These are phyloP conservation scores for Pulicaria dysenterica DNA, from an alignment of 129 eudicot genomes.

Conservation along the genomic window DNA sequence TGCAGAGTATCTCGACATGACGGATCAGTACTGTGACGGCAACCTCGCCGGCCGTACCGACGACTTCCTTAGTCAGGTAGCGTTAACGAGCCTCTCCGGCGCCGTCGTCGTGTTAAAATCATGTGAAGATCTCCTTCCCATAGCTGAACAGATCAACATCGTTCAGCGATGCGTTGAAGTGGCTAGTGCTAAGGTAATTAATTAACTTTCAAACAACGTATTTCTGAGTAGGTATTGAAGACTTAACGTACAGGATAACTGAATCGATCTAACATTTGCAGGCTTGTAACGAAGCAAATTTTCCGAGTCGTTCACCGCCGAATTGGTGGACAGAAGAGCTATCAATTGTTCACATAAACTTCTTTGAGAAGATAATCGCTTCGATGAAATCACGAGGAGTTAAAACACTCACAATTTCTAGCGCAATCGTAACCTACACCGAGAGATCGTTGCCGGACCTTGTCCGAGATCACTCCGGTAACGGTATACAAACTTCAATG, in stretches of 20 bases:
- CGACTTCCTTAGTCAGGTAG: slow-evolving; percentile 84
- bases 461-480: slow-evolving; percentile 83
- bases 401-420: slow-evolving; percentile 67
- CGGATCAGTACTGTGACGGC: slow-evolving; percentile 76
- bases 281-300: slow-evolving; percentile 93
- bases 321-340: slow-evolving; percentile 99
- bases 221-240: background rate
- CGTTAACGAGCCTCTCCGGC: slow-evolving; percentile 78
- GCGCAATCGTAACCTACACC: slow-evolving; percentile 84
- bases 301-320: slow-evolving; percentile 96
- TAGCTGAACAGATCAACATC: slow-evolving; percentile 68
- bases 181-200: slow-evolving; percentile 66
- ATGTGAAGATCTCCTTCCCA: slow-evolving; percentile 80
- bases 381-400: slow-evolving; percentile 79
- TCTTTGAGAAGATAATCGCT: slow-evolving; percentile 60
- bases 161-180: slow-evolving; percentile 87
- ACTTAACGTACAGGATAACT: background rate
- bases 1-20: slow-evolving; percentile 94
- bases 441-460: slow-evolving; percentile 76
- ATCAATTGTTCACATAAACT: slow-evolving; percentile 63
- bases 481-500: slow-evolving; percentile 29
- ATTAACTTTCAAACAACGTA: background rate
- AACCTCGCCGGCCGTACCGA: slow-evolving; percentile 87
- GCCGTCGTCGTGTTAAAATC: slow-evolving; percentile 85
- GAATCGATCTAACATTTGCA: slow-evolving; percentile 28